Percentiles rank a stretch among this genome's conserved stretches.
Evolutionary conservation across 192 early-diverging fungal species (phyloP).

Genomic region (Coemansia sp.): DNA sequence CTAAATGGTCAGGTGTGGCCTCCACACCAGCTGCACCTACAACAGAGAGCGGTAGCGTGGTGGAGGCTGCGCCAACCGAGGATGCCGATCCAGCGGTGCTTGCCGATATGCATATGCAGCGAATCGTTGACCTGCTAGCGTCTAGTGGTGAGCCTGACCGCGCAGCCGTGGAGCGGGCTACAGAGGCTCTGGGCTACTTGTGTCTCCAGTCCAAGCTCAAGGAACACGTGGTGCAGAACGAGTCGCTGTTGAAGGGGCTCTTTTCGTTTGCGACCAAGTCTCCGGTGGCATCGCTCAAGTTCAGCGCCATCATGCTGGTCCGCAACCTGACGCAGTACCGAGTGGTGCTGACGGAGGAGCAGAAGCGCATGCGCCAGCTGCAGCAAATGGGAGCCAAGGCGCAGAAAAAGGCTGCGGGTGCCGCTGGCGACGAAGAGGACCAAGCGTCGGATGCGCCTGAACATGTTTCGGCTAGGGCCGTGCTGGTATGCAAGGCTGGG

Average conservation of each 20-base stretch:
- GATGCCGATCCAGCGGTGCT: constrained; percentile 29
- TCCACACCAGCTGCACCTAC: constrained; percentile 23
- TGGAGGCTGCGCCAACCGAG: background rate
- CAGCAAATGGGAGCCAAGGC: constrained; percentile 59
- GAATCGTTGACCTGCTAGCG: constrained; percentile 18
- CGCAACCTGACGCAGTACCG: constrained; percentile 72
- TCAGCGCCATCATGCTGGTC: constrained; percentile 72
- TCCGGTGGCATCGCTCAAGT: constrained; percentile 60
- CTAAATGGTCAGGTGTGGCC: constrained; percentile 59
- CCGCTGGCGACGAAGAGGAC: constrained; percentile 13
- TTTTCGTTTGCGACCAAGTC: constrained; percentile 51
- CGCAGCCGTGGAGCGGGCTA: constrained; percentile 54
- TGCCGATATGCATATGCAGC: constrained; percentile 35
- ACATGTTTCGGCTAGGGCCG: constrained; percentile 51
- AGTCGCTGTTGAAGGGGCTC: constrained; percentile 57
- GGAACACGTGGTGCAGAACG: constrained; percentile 63
- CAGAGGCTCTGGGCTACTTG: constrained; percentile 84
- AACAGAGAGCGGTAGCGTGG: background rate
- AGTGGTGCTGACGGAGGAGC: constrained; percentile 69
- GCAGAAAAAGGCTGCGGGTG: constrained; percentile 12
- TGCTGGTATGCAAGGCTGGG: constrained; percentile 59
- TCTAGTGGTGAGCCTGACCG: constrained; percentile 22
- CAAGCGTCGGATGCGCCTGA: constrained; percentile 7
- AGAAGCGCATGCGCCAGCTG: constrained; percentile 77
- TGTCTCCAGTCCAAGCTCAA: constrained; percentile 68